phyloP scores from a whole-genome alignment of 495 filamentous ascomycete genomes.

The Lasiosphaeris hirsuta region DNA sequence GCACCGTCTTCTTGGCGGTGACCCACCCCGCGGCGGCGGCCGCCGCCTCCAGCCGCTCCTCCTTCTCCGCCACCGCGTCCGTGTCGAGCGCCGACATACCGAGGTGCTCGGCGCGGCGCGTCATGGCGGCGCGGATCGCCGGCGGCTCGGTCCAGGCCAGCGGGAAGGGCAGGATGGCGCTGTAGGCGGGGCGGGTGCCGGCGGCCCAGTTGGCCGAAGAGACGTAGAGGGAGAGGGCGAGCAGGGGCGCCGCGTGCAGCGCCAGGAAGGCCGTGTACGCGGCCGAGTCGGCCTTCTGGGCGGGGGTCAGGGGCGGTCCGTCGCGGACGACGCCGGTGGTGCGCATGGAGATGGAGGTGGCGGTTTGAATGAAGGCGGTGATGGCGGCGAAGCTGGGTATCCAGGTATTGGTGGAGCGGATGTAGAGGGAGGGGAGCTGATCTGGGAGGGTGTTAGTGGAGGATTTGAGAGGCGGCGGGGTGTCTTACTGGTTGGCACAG shows the following conservation, averaged over 20 bases:
- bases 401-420: constrained; percentile 54
- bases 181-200: constrained; percentile 72
- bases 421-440: constrained; percentile 68
- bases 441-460: constrained; percentile 44
- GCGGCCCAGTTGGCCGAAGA: constrained; percentile 78
- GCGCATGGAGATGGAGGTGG: constrained; percentile 51
- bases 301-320: constrained; percentile 51
- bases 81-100: constrained; percentile 55
- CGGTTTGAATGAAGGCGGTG: constrained; percentile 53
- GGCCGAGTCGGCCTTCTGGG: constrained; percentile 56
- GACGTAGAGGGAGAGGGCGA: constrained; percentile 83
- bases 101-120: constrained; percentile 67
- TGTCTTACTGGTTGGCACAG: constrained; percentile 71
- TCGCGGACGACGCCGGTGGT: constrained; percentile 38
- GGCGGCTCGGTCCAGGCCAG: constrained; percentile 76
- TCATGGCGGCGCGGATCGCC: constrained; percentile 61
- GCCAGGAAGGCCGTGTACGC: constrained; percentile 68
- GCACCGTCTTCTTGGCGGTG: constrained; percentile 21
- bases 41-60: constrained; percentile 26
- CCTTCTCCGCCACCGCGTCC: constrained; percentile 32
- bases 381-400: constrained; percentile 72
- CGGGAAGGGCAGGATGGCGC: constrained; percentile 73
- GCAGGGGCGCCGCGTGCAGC: constrained; percentile 60
- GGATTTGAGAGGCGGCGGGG: neutral
- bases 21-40: constrained; percentile 31